These are phyloP conservation scores for Theobroma grandiflorum DNA, from an alignment of 441 rosid genomes.

Conservation along the genomic window DNA sequence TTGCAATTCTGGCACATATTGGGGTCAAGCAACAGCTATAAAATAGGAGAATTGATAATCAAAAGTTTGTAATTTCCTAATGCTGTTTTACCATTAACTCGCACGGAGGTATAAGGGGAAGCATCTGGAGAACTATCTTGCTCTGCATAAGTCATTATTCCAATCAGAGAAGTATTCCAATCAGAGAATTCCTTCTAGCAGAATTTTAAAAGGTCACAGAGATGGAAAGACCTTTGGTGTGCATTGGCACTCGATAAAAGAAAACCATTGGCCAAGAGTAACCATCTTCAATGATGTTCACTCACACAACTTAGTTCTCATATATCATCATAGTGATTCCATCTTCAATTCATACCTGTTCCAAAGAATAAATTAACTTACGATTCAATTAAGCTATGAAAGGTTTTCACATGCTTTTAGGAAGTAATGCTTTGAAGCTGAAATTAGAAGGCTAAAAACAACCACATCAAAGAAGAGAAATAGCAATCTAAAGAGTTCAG, in stretches of 20 bases:
- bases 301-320: background rate
- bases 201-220: background rate
- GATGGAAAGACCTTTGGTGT: background rate
- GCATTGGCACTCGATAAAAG: conserved; percentile 10
- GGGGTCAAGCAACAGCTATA: background rate
- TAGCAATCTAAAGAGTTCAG: background rate
- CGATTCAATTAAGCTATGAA: background rate
- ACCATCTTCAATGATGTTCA: background rate
- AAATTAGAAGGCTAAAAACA: background rate
- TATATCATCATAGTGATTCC: background rate
- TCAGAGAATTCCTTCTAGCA: conserved; percentile 1
- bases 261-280: background rate
- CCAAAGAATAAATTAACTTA: background rate
- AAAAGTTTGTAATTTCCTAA: background rate
- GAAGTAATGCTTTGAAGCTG: background rate
- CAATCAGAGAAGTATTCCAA: background rate
- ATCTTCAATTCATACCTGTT: conserved; percentile 22
- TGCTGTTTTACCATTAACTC: conserved; percentile 1
- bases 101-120: background rate
- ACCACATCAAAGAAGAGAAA: background rate
- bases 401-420: conserved; percentile 1
- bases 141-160: conserved; percentile 18
- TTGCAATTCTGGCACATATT: background rate
- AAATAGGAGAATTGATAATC: background rate
- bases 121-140: conserved; percentile 27